Base-by-base conservation (phyloP, 257 asterid species). In the Haberlea rhodopensis region DNA sequence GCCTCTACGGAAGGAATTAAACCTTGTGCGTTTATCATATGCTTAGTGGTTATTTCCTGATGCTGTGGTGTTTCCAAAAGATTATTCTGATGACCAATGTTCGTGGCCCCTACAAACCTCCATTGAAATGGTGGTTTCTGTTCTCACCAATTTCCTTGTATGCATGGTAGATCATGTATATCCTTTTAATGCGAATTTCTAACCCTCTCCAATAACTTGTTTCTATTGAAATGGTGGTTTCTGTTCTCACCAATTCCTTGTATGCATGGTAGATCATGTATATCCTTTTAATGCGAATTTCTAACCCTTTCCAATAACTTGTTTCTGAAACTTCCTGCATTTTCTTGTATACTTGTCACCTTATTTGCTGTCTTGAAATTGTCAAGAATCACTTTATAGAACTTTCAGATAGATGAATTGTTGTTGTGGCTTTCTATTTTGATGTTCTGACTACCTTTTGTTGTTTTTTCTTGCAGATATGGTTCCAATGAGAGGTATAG, bases 401-500 rank as follows among this genome's bases (percentile, higher is more conserved):
- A 62, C 60, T 56, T 59, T 25, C 19, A 37, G 66, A 69, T 16
- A 27, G 27, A 21, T 5, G 6, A 45, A 28, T 60, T 48, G 51
- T n/a, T n/a, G n/a, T 55, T 6, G 23, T 29, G 54, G 11, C 43
- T 37, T 37, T 60, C 55, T 63, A n/a, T 6, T 60, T 27, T 59
- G 64, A 37, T 57, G 58, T 57, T 71, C 58, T 51, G 67, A 57
- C 57, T 51, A 3, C 26, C 19, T 24, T 19, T 53, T 31, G 46
- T 13, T 28, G 60, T 7, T 49, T 79, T 63, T 74, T 67, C 69
- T 63, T 84, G 80, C 75, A 94, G 99, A 79, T 81, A 74, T 81
- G 95, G 97, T 75, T 85, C 87, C 77, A 85, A 60, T 76, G 97
- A 76, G 80, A 83, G 95, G 75, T 88, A 87, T 66, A 76, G 95